Evolutionary conservation across 208 protist species (phyloP), one percentile per base, ranked within the genome.

Genomic region (Naegleria lovaniensis): DNA sequence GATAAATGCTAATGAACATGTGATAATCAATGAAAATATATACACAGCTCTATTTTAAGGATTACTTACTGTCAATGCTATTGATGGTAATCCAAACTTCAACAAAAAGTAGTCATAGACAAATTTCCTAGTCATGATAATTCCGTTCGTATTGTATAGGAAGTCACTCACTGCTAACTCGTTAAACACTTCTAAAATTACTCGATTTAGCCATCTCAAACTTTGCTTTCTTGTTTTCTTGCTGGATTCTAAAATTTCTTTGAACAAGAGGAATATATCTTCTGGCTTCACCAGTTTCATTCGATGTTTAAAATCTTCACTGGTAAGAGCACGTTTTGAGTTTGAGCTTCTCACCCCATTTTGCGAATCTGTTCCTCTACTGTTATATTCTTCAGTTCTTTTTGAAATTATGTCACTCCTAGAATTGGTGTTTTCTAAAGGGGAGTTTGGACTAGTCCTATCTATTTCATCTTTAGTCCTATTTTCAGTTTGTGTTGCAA

Each of bases 101-200:
- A 87, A 9, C 2, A 87, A 39, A 48, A 40, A 36, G 40, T 51
- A 87, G 43, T 87, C 83, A 51, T 87, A 87, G 29, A 87, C 40
- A 87, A 87, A 87, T 51, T 51, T 87, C 15, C 41, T 40, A 19
- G 43, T 38, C 40, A 41, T 41, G 5, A 25, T n/a, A 51, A 87
- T 22, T 16, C 43, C 83, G 33, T 7, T 87, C 7, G 9, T 51
- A 33, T 29, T 16, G 39, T 16, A 52, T 5, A 87, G 43, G 38
- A 87, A 87, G 43, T 87, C 83, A 87, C 40, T 87, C 2, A 16
- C 33, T 51, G 40, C 4, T n/a, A 87, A 87, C 43, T 87, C 83
- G 6, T 9, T 22, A 51, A 87, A 87, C 13, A 87, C 43, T 36
- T 87, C 83, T n/a, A 87, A 87, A 33, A 87, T 87, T 3, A 87